Evolutionary conservation across 768 basidiomycete species (phyloP).

Genomic region (Mycena albidolilacea): DNA sequence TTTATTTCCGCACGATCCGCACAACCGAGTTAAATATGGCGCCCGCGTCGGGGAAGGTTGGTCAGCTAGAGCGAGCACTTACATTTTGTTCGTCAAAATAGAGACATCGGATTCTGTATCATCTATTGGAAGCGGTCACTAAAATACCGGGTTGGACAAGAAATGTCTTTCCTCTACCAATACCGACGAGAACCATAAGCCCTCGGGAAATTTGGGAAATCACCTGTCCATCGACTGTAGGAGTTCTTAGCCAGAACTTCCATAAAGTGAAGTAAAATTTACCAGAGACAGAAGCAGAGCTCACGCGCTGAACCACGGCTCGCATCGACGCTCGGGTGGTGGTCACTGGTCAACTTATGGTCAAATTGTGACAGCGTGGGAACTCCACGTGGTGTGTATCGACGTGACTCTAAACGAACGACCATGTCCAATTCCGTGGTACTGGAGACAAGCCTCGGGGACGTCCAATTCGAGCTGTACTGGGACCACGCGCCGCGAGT

Average conservation of each 20-base stretch:
- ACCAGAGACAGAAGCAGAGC: slow-evolving; percentile 90
- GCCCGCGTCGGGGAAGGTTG: neutral
- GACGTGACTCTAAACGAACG: neutral
- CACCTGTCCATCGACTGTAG: slow-evolving; percentile 81
- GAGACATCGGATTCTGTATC: slow-evolving; percentile 85
- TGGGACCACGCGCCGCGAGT: slow-evolving; percentile 88
- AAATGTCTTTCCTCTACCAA: slow-evolving; percentile 76
- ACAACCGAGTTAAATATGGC: neutral
- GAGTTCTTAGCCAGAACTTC: neutral
- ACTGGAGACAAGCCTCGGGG: slow-evolving; percentile 88
- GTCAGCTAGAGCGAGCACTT: slow-evolving; percentile 35
- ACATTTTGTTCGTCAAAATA: slow-evolving; percentile 89
- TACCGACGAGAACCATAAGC: slow-evolving; percentile 92
- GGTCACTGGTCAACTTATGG: neutral
- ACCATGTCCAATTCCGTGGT: slow-evolving; percentile 71
- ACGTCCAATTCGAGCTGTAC: slow-evolving; percentile 92
- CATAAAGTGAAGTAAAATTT: slow-evolving; percentile 27
- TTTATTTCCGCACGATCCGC: slow-evolving; percentile 1
- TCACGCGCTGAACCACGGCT: slow-evolving; percentile 88
- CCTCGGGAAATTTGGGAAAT: slow-evolving; percentile 90
- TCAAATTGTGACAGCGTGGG: neutral
- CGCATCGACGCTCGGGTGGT: slow-evolving; percentile 69
- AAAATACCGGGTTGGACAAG: slow-evolving; percentile 15
- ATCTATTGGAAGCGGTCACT: slow-evolving; percentile 64
- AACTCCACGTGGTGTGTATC: slow-evolving; percentile 6